Percentiles rank a stretch among this genome's conserved stretches.
phyloP scores from a whole-genome alignment of 257 asterid genomes.

The Fraxinus quadrangulata region DNA sequence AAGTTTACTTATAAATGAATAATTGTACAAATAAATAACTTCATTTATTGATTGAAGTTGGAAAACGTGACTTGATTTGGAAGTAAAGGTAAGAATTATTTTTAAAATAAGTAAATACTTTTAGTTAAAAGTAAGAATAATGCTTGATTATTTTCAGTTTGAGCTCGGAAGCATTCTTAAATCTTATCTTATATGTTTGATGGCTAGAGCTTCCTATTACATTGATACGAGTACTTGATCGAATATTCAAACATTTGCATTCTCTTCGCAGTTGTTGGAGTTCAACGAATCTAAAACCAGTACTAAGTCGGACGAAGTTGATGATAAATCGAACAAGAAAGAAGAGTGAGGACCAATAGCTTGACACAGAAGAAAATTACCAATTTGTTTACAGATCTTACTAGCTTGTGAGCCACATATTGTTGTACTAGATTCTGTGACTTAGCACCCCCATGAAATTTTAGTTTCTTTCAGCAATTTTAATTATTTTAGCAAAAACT shows the following conservation, averaged over 20 bases:
- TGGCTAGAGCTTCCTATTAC: background rate
- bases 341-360: background rate
- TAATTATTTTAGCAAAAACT: background rate
- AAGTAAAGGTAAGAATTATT: too few species aligned
- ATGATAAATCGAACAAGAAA: background rate
- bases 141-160: background rate
- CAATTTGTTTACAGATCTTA: background rate
- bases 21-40: too few species aligned
- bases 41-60: background rate
- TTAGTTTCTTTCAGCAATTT: background rate
- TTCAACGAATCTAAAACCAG: background rate
- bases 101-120: too few species aligned
- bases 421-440: conserved; percentile 19
- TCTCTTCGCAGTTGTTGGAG: background rate
- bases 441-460: background rate
- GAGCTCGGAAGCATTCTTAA: background rate
- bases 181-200: background rate
- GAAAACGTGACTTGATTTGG: too few species aligned
- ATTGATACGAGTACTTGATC: background rate
- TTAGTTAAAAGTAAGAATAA: too few species aligned
- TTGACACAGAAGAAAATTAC: background rate
- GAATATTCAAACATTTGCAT: background rate
- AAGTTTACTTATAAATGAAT: background rate
- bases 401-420: background rate
- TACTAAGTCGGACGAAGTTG: background rate